Base-by-base conservation (phyloP, 192 early-diverging fungal species). In the Coemansia sp. region DNA sequence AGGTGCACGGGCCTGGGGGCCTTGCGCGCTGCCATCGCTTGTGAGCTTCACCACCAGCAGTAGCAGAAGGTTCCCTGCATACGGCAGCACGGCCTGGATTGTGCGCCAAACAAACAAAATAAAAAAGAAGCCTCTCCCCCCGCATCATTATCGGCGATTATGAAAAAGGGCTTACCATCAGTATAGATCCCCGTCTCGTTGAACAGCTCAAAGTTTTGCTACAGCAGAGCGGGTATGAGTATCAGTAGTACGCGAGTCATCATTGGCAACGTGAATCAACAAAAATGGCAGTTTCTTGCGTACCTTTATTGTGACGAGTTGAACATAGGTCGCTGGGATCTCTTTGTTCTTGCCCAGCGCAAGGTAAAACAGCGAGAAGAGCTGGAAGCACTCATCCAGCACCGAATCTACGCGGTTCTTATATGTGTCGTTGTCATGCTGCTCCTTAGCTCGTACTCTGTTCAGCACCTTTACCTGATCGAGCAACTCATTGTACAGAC, bases 281-380 rank as follows among this genome's bases (percentile, higher is more conserved):
- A 50, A 22, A 50, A n/a, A 24, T 50, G 22, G 4, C 8, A 50
- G 20, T 18, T 9, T 20, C 22, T 18, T 38, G 34, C 57, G 39
- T 77, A 82, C 80, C 84, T 92, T 92, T 55, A 93, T 88, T 5
- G 92, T 92, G 1, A 89, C 86, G 50, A 93, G 80, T 65, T 93
- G 92, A 0, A 88, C 92, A 74, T 93, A 92, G 1, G 88, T 88
- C 13, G 92, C 92, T 8, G 92, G 90, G 64, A 89, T 87, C 72
- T 93, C 92, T 62, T 88, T 87, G 71, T 88, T 92, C 68, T 90
- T 92, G 40, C 92, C 92, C 53, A 92, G 72, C 24, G 88, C 88
- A 83, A 93, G 85, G 70, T 90, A 93, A 70, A 91, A 93, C 57
- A 93, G 73, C 31, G 92, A 93, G 36, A 93, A 87, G 40, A 93